Conservation (phyloP, 2,329 filamentous ascomycete species). For the Pyrenophora graminea region DNA sequence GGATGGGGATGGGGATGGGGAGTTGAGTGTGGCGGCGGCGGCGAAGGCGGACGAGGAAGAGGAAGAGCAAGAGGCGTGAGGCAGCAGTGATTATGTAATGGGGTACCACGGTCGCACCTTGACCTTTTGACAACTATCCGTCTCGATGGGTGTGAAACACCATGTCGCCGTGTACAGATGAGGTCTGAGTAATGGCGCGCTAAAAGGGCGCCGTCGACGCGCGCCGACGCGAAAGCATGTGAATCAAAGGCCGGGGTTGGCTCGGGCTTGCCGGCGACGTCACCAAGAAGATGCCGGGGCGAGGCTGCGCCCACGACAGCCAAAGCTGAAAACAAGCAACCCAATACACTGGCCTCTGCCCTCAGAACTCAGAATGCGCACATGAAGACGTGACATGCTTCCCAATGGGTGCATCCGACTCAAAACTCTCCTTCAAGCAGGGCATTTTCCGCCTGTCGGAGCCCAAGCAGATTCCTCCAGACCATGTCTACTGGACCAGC, state of each 20-base stretch:
- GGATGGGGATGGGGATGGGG: background rate
- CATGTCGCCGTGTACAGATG: background rate
- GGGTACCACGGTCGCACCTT: too few relatives aligned
- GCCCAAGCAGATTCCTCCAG: conserved; percentile 80
- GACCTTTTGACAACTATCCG: too few relatives aligned
- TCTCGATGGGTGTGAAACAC: background rate
- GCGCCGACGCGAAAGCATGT: conserved; percentile 27
- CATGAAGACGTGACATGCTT: conserved; percentile 39
- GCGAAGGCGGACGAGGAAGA: background rate
- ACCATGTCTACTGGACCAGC: conserved; percentile 91
- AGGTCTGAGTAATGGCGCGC: background rate
- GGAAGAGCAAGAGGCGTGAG: background rate
- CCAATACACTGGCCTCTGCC: background rate
- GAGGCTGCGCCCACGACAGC: conserved; percentile 9
- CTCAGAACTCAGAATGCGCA: conserved; percentile 17
- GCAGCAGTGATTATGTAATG: background rate
- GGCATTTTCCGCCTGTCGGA: conserved; percentile 97
- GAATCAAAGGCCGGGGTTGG: conserved; percentile 13
- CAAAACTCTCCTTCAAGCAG: conserved; percentile 98
- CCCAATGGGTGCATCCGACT: conserved; percentile 94
- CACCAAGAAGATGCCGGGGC: conserved; percentile 10
- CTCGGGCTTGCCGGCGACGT: conserved; percentile 27
- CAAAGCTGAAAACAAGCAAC: conserved; percentile 7
- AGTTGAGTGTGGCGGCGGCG: background rate
- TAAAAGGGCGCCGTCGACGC: background rate